phyloP scores from a whole-genome alignment of 176 grass and related monocot genomes.

The Oryza punctata region DNA sequence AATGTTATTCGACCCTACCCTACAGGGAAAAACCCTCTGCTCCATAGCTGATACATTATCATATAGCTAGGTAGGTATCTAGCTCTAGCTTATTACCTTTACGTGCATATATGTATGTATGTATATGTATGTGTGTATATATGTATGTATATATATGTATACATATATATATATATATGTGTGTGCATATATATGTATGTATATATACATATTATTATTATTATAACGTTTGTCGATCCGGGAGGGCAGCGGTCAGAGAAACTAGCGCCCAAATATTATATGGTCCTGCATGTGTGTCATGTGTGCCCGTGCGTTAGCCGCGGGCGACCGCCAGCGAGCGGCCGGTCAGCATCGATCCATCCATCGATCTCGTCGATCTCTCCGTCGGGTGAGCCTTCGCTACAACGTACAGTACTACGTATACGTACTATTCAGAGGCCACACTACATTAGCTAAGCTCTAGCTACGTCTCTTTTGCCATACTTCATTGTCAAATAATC shows the following conservation, averaged over 20 bases:
- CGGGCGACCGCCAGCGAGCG: not conserved
- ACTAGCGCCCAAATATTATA: not conserved
- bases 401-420: not conserved
- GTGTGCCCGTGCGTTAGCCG: not conserved
- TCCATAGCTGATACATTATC: too few species aligned
- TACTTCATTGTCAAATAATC: not conserved
- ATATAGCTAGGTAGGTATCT: too few species aligned
- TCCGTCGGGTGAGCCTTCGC: slow-evolving; percentile 6
- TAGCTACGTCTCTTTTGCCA: not conserved
- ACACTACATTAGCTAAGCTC: not conserved
- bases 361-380: not conserved
- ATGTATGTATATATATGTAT: too few species aligned
- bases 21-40: too few species aligned
- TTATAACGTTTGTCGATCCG: not conserved
- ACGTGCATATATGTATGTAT: too few species aligned
- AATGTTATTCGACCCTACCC: too few species aligned
- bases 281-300: not conserved
- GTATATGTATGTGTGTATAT: too few species aligned
- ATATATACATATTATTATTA: too few species aligned
- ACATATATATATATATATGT: too few species aligned
- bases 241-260: not conserved
- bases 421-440: not conserved
- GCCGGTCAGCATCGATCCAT: slow-evolving; percentile 14
- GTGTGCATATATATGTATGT: too few species aligned
- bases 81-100: too few species aligned